Evolutionary conservation across 306 rosid genomes (phyloP).

Genomic region (Pachyrhizus erosus): DNA sequence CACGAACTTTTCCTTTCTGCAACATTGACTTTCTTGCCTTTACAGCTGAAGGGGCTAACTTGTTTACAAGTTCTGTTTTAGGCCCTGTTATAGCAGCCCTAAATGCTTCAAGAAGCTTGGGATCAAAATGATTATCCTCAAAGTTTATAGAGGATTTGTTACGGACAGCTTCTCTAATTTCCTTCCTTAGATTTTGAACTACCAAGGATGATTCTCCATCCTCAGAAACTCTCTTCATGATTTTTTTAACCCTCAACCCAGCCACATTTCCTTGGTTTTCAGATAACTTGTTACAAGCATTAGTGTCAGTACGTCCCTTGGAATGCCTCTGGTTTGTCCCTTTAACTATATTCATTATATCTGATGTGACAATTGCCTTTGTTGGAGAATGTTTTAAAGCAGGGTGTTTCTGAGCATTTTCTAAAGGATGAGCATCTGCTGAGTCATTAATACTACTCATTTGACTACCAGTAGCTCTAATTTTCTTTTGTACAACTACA

Average conservation of each 20-base stretch:
- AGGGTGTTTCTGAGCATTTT: slow-evolving; percentile 46
- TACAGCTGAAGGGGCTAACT: slow-evolving; percentile 65
- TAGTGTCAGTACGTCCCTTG: slow-evolving; percentile 48
- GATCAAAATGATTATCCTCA: slow-evolving; percentile 77
- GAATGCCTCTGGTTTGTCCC: slow-evolving; percentile 63
- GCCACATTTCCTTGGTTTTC: slow-evolving; percentile 61
- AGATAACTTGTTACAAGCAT: slow-evolving; percentile 52
- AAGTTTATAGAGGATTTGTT: slow-evolving; percentile 70
- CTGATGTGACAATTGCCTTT: slow-evolving; percentile 49
- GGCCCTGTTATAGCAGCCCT: slow-evolving; percentile 87
- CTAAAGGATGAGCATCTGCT: slow-evolving; percentile 42
- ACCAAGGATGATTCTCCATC: slow-evolving; percentile 75
- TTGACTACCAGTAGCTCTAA: slow-evolving; percentile 54
- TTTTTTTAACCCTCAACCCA: slow-evolving; percentile 93
- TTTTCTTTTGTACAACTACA: slow-evolving; percentile 57
- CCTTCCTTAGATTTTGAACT: slow-evolving; percentile 83
- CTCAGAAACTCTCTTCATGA: slow-evolving; percentile 84
- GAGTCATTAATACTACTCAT: slow-evolving; percentile 42
- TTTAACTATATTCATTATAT: slow-evolving; percentile 79
- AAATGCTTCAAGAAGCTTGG: slow-evolving; percentile 96
- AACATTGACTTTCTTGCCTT: slow-evolving; percentile 79
- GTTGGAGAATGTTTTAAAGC: slow-evolving; percentile 47
- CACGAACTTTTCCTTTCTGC: slow-evolving; percentile 92
- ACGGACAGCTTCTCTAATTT: slow-evolving; percentile 89
- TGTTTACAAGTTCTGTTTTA: slow-evolving; percentile 70